Evolutionary conservation across 345 rosid species (phyloP).

Genomic region (Bruguiera sexangula): DNA sequence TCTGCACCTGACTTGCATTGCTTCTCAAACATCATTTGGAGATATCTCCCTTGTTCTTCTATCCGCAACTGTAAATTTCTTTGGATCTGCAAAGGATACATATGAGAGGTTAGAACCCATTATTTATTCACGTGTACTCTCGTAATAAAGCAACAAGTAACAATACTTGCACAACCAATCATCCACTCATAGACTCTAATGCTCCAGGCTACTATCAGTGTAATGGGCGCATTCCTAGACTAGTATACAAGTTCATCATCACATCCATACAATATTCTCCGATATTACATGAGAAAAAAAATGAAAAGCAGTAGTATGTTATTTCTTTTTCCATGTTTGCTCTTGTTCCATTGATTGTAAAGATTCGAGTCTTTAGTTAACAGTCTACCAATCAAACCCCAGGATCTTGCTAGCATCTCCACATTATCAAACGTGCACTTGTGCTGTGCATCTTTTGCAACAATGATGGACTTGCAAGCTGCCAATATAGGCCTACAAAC

Average conservation of each 20-base stretch:
- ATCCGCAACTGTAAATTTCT: constrained; percentile 85
- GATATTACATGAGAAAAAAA: too few relatives aligned
- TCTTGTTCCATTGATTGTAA: not conserved
- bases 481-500: not conserved
- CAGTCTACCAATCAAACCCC: too few relatives aligned
- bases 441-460: not conserved
- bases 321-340: not conserved
- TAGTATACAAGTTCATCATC: not conserved
- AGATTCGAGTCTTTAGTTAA: not conserved
- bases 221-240: not conserved
- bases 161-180: not conserved
- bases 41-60: constrained; percentile 95
- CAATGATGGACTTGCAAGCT: not conserved
- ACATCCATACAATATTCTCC: not conserved
- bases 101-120: not conserved
- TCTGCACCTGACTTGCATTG: constrained; percentile 58
- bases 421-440: not conserved
- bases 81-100: constrained; percentile 53
- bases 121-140: not conserved
- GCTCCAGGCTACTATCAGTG: too few relatives aligned
- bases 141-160: not conserved
- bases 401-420: not conserved
- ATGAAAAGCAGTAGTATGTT: too few relatives aligned
- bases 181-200: too few relatives aligned
- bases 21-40: constrained; percentile 95